A percentile compares a stretch with the other conserved stretches of the same genome.
These are phyloP conservation scores for Aschersonia sp. DNA, from an alignment of 2,329 filamentous ascomycete species.

Conservation along the genomic window DNA sequence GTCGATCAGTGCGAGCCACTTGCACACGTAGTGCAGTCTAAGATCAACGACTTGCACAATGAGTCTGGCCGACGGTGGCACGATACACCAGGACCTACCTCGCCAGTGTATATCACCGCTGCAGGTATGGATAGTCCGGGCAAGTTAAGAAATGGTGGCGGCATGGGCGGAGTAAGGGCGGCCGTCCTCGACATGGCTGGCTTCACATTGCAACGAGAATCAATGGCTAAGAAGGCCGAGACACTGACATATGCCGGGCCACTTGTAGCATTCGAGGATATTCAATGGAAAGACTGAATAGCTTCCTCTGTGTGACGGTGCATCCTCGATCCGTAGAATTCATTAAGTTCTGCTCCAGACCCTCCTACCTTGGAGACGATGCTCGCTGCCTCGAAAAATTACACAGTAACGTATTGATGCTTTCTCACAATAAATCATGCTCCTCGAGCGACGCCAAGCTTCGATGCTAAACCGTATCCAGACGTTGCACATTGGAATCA, in stretches of 20 bases:
- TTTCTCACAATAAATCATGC: background rate
- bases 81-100: constrained; percentile 13
- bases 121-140: constrained; percentile 19
- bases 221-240: constrained; percentile 19
- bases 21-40: constrained; percentile 12
- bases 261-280: constrained; percentile 23
- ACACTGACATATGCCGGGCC: constrained; percentile 19
- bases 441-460: background rate
- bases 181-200: constrained; percentile 27
- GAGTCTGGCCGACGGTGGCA: constrained; percentile 13
- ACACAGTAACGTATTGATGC: too few relatives aligned
- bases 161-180: constrained; percentile 23
- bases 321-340: background rate
- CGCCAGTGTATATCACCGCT: constrained; percentile 20
- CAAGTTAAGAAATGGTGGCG: constrained; percentile 18
- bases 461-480: background rate
- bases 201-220: constrained; percentile 12
- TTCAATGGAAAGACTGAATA: constrained; percentile 17
- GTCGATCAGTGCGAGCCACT: constrained; percentile 11
- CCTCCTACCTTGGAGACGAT: too few relatives aligned
- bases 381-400: too few relatives aligned
- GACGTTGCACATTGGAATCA: background rate
- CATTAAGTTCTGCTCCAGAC: too few relatives aligned
- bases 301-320: background rate
- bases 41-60: constrained; percentile 11